Percentiles rank a stretch among this genome's conserved stretches.
phyloP scores from a whole-genome alignment of 257 asterid genomes.

The Salvia splendens region DNA sequence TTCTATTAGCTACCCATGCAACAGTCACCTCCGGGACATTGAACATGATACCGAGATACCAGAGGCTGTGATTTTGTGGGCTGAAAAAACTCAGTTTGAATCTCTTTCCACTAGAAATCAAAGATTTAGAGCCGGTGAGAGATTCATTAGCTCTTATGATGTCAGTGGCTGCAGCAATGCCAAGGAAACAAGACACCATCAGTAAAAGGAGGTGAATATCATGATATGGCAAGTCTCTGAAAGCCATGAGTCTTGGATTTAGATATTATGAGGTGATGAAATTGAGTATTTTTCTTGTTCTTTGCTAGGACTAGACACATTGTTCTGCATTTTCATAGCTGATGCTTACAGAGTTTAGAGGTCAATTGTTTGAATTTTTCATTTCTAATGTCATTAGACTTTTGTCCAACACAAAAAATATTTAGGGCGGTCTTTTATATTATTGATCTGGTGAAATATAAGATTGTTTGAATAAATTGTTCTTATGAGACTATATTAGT shows the following conservation, averaged over 20 bases:
- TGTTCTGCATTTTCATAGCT: neutral
- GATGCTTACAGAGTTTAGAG: too few relatives aligned
- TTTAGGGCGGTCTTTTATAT: too few relatives aligned
- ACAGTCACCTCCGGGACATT: constrained; percentile 23
- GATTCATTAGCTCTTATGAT: constrained; percentile 28
- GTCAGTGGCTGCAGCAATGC: neutral
- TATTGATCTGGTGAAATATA: too few relatives aligned
- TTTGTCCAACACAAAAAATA: too few relatives aligned
- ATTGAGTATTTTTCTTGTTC: neutral
- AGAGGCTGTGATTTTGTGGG: neutral
- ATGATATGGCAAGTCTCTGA: neutral
- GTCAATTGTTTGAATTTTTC: too few relatives aligned
- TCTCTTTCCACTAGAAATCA: constrained; percentile 36
- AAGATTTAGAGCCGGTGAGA: constrained; percentile 38
- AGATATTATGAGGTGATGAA: neutral
- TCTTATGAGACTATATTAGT: too few relatives aligned
- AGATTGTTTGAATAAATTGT: too few relatives aligned
- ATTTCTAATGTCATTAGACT: too few relatives aligned
- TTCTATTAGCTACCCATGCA: constrained; percentile 16
- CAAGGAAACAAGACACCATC: neutral
- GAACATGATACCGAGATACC: constrained; percentile 55
- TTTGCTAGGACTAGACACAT: neutral
- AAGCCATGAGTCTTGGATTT: neutral
- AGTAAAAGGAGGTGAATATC: neutral
- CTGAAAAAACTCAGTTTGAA: constrained; percentile 11